Percentiles rank a stretch among this genome's conserved stretches.
These are phyloP conservation scores for Balamuthia mandrillaris DNA, from an alignment of 208 protist genomes.

Conservation along the genomic window DNA sequence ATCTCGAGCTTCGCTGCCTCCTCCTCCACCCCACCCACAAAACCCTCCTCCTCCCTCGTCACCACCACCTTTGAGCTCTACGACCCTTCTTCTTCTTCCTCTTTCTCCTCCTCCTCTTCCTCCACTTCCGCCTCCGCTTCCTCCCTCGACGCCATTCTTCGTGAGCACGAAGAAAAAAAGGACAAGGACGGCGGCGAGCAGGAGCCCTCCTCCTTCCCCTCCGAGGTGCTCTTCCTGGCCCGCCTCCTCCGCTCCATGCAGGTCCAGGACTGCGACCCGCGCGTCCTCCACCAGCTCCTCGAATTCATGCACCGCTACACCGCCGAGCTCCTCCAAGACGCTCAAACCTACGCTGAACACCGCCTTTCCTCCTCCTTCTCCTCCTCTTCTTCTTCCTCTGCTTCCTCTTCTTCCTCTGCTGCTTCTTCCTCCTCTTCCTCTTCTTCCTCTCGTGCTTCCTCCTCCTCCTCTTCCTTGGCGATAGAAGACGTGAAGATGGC, in stretches of 20 bases:
- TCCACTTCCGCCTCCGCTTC: neutral
- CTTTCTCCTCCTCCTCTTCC: no score
- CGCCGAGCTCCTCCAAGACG: slow-evolving; percentile 22
- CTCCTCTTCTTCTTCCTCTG: no score
- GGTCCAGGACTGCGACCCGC: neutral
- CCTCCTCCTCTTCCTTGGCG: neutral
- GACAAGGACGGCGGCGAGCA: no score
- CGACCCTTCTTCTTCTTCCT: no score
- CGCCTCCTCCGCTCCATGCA: neutral
- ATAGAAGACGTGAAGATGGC: slow-evolving; percentile 27
- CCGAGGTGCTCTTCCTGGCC: neutral
- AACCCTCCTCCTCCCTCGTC: no score
- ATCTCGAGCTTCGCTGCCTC: no score
- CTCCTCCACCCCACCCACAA: no score
- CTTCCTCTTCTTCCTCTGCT: no score
- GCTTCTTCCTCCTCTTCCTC: neutral
- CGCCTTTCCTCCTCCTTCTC: neutral
- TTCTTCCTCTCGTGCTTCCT: no score
- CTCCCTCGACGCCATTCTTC: neutral
- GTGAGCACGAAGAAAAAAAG: neutral
- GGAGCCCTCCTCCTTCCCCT: no score
- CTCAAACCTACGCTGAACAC: slow-evolving; percentile 21
- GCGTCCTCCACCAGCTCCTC: slow-evolving; percentile 8
- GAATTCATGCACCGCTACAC: slow-evolving; percentile 36
- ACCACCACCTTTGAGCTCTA: no score